A percentile compares a stretch with the other conserved stretches of the same genome.
phyloP scores from a whole-genome alignment of 371 early-diverging fungal genomes.

The Smittium mucronatum region DNA sequence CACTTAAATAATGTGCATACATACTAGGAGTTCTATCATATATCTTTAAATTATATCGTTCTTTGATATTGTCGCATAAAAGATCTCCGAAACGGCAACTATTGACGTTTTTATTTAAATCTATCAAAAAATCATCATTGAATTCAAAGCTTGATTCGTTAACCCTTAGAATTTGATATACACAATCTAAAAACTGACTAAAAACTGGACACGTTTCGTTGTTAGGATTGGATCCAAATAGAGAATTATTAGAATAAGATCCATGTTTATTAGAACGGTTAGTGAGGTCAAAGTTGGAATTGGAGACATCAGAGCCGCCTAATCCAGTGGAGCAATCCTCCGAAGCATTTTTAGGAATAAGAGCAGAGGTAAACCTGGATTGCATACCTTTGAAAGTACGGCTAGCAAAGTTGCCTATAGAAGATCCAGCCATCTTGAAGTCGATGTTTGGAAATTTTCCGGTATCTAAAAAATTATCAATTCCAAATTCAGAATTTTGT shows the following conservation, averaged over 20 bases:
- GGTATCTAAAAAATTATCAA: neutral
- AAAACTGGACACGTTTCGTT: conserved; percentile 90
- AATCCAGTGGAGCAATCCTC: neutral
- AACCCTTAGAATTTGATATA: conserved; percentile 78
- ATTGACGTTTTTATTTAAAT: conserved; percentile 69
- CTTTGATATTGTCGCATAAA: conserved; percentile 73
- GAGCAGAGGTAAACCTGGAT: conserved; percentile 29
- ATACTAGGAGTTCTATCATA: conserved; percentile 43
- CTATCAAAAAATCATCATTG: conserved; percentile 61
- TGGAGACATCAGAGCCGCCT: conserved; percentile 1
- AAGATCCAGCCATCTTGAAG: conserved; percentile 18
- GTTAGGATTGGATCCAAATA: conserved; percentile 31
- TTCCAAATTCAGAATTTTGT: neutral
- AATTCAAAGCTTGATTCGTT: conserved; percentile 87
- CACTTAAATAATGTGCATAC: conserved; percentile 64
- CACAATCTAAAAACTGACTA: conserved; percentile 89
- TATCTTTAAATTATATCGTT: conserved; percentile 36
- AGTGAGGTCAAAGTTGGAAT: neutral
- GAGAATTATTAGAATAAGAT: conserved; percentile 4
- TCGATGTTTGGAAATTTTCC: conserved; percentile 12
- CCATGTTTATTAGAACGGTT: neutral
- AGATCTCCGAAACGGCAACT: conserved; percentile 90
- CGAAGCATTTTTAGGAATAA: conserved; percentile 8
- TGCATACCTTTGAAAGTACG: conserved; percentile 61
- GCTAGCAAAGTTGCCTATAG: conserved; percentile 32